Evolutionary conservation across 306 rosid species (phyloP), one percentile per base, ranked within the genome.

Genomic region (Glycine latifolia): DNA sequence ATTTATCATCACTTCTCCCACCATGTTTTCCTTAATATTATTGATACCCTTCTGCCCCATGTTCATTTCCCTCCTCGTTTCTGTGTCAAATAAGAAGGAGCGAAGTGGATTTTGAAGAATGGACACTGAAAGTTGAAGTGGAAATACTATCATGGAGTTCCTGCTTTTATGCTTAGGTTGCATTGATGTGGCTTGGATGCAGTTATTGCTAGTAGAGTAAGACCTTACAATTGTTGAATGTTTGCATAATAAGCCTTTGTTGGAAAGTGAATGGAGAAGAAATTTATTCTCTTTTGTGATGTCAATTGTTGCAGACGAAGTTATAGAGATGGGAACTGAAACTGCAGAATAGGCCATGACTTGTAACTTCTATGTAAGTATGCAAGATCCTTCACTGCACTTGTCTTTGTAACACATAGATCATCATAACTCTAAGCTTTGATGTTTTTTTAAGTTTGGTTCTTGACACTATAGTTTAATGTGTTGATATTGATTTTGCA

Each of bases 1-100:
- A 31, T 61, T 31, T 31, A 61, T 61, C 15, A 33, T 61, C 43
- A 10, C 43, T 60, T 60, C 41, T 31, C 31, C 67, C n/a, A 10
- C 43, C 44, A 6, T 61, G 67, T 31, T 61, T 61, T 61, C 67
- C 44, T 61, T 10, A 26, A 26, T 4, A 26, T 60, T 4, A 26
- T 60, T 60, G 67, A 60, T 60, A 62, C 44, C 68, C 43, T 62
- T 62, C 15, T 62, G 68, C 16, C 68, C 15, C 44, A 33, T 62
- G 16, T 12, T 12, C 15, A 33, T 62, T 5, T 62, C 68, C 68
- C 68, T 62, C 4, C 44, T 62, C 9, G 44, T 5, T 62, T 62
- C 16, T 62, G 8, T 5, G 39, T 20, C 66, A 20, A 59, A 10
- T 4, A 59, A 59, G 66, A 59, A 59, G 13, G 39, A 26, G n/a